Percentiles rank a stretch among this genome's conserved stretches.
These are phyloP conservation scores for Leptodermis oblonga DNA, from an alignment of 257 asterid species.

Conservation along the genomic window DNA sequence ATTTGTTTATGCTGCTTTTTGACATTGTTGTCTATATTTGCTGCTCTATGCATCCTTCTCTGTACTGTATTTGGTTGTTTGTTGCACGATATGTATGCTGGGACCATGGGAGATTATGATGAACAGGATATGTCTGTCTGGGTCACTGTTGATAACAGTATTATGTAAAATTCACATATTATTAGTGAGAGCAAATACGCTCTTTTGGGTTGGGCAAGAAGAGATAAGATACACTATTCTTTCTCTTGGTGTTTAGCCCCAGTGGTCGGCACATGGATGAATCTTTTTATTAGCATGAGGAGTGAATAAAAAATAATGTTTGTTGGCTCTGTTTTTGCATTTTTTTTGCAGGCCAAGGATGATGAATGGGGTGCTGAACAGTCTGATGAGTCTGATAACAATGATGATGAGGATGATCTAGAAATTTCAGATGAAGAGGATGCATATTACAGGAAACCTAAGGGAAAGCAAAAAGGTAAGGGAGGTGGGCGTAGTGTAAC, in stretches of 20 bases:
- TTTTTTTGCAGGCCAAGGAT: slow-evolving; percentile 53
- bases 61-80: background rate
- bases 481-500: slow-evolving; percentile 52
- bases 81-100: background rate
- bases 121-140: background rate
- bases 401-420: slow-evolving; percentile 59
- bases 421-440: slow-evolving; percentile 76
- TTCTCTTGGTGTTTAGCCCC: background rate
- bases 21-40: background rate
- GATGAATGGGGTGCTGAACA: slow-evolving; percentile 94
- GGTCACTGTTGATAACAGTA: background rate
- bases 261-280: background rate
- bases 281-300: background rate
- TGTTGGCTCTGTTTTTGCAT: slow-evolving; percentile 6
- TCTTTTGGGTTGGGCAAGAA: background rate
- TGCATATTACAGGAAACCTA: slow-evolving; percentile 41
- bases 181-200: background rate
- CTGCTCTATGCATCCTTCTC: background rate
- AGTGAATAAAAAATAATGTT: background rate
- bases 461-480: slow-evolving; percentile 54
- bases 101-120: background rate
- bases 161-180: background rate
- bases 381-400: slow-evolving; percentile 69
- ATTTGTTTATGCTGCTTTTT: background rate
- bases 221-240: background rate